Evolutionary conservation across 306 rosid species (phyloP).

Genomic region (Cucumis cinereus): DNA sequence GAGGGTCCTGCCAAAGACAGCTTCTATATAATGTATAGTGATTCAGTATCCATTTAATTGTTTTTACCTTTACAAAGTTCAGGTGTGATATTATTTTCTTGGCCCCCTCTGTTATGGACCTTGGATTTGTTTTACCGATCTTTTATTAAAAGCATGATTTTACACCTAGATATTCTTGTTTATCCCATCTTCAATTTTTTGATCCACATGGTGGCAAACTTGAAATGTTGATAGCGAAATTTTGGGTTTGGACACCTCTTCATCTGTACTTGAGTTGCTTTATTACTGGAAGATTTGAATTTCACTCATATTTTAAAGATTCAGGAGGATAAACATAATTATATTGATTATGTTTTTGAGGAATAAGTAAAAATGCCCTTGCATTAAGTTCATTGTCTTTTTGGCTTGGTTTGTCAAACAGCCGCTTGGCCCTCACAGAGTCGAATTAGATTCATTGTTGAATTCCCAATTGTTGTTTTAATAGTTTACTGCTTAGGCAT

Average conservation of each 20-base stretch:
- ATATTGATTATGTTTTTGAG: neutral
- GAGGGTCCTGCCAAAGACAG: neutral
- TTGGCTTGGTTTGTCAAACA: neutral
- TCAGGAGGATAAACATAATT: neutral
- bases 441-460: neutral
- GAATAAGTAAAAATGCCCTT: neutral
- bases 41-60: neutral
- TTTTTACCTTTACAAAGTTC: neutral
- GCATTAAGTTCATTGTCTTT: neutral
- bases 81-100: neutral
- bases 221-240: neutral
- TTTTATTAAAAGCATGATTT: neutral
- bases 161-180: neutral
- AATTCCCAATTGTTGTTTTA: neutral
- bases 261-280: neutral
- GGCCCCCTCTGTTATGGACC: neutral
- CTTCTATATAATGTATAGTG: neutral
- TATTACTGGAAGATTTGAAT: neutral
- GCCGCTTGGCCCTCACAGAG: neutral
- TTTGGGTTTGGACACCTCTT: neutral
- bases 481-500: neutral
- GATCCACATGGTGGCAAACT: neutral
- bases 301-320: neutral
- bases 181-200: neutral
- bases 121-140: neutral